A percentile compares a stretch with the other conserved stretches of the same genome.
phyloP scores from a whole-genome alignment of 1,284 basidiomycete species.

The Blastosporella zonata region DNA sequence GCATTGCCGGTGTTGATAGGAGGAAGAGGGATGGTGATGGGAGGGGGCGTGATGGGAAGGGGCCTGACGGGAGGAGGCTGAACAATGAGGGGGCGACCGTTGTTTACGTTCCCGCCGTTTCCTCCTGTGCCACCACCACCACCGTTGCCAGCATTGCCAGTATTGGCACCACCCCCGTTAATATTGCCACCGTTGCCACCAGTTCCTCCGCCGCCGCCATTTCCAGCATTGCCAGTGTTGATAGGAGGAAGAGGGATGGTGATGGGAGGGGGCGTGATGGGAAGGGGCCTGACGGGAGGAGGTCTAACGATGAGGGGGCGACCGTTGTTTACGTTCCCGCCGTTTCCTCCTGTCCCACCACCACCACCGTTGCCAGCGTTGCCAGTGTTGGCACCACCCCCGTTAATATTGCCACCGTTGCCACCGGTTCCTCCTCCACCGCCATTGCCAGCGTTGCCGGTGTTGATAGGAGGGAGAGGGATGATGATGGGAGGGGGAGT shows the following conservation, averaged over 20 bases:
- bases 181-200: not conserved
- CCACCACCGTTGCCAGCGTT: no score
- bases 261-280: not conserved
- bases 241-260: not conserved
- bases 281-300: no score
- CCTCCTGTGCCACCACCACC: not conserved
- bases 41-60: no score
- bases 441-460: not conserved
- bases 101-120: constrained; percentile 1
- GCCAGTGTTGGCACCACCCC: not conserved
- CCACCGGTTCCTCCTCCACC: not conserved
- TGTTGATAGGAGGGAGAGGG: not conserved
- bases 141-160: constrained; percentile 2
- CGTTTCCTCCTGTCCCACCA: no score
- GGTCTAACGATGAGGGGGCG: no score
- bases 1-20: constrained; percentile 2
- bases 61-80: no score
- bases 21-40: no score
- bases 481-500: not conserved
- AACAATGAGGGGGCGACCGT: not conserved
- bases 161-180: not conserved
- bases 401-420: not conserved
- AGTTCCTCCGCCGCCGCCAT: not conserved
- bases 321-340: no score
- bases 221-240: constrained; percentile 2